Evolutionary conservation across 805 yeast genomes (phyloP).

Genomic region (Saccharomyces mikatae): DNA sequence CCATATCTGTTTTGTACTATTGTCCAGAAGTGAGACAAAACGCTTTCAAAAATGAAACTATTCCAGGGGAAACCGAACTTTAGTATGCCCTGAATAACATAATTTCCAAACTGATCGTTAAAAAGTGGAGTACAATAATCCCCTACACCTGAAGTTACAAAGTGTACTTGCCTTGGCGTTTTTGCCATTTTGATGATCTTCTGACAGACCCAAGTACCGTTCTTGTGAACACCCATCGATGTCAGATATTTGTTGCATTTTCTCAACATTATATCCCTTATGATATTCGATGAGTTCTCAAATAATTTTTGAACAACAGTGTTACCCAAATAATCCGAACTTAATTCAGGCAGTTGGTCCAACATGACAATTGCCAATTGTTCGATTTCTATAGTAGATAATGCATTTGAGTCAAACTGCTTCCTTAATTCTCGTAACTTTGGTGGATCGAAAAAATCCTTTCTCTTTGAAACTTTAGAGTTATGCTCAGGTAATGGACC

Average conservation of each 20-base stretch:
- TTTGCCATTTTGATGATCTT: constrained; percentile 75
- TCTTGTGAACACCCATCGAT: constrained; percentile 90
- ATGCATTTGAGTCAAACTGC: constrained; percentile 46
- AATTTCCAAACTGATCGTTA: constrained; percentile 94
- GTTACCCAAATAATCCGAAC: constrained; percentile 90
- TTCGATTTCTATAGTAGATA: constrained; percentile 61
- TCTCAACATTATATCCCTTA: constrained; percentile 75
- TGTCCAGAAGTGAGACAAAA: constrained; percentile 66
- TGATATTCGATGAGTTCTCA: constrained; percentile 56
- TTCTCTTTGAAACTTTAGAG: constrained; percentile 49
- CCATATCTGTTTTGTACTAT: constrained; percentile 89
- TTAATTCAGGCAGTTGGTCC: constrained; percentile 80
- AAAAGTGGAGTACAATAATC: constrained; percentile 81
- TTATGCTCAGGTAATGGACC: constrained; percentile 63
- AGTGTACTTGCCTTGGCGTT: constrained; percentile 51
- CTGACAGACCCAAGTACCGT: constrained; percentile 99
- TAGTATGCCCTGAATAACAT: constrained; percentile 88
- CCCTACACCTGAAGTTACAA: constrained; percentile 61
- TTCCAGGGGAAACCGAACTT: constrained; percentile 85
- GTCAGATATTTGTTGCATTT: constrained; percentile 72
- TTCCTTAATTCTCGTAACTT: constrained; percentile 81
- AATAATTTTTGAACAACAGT: constrained; percentile 91
- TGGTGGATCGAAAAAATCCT: constrained; percentile 62
- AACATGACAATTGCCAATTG: constrained; percentile 76
- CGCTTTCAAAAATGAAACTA: constrained; percentile 79